These are phyloP conservation scores for Scheffersomyces segobiensis DNA, from an alignment of 1,139 yeast species.

Conservation along the genomic window DNA sequence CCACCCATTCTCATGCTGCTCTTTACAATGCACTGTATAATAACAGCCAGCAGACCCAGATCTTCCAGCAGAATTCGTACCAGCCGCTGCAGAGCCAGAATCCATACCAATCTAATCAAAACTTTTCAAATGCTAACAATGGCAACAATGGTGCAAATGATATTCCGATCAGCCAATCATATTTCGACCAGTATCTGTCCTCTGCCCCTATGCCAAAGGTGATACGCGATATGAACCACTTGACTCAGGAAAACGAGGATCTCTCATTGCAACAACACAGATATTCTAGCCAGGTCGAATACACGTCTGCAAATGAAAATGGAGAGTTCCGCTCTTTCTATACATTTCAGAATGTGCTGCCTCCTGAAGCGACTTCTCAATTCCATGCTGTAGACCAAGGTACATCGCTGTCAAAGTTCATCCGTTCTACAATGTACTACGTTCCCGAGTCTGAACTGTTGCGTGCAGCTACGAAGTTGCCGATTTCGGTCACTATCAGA, in stretches of 20 bases:
- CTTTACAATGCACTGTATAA: constrained; percentile 5
- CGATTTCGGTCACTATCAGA: constrained; percentile 75
- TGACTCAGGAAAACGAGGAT: constrained; percentile 2
- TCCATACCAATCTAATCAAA: not conserved
- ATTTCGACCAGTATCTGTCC: constrained; percentile 2
- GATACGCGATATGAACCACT: not conserved
- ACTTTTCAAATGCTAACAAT: not conserved
- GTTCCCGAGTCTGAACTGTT: constrained; percentile 77
- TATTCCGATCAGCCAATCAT: not conserved
- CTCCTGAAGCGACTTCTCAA: constrained; percentile 81
- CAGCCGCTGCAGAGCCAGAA: not conserved
- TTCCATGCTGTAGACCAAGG: constrained; percentile 79
- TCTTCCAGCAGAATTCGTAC: not conserved
- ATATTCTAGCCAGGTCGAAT: constrained; percentile 51
- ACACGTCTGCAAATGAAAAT: constrained; percentile 28
- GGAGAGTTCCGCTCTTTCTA: constrained; percentile 48
- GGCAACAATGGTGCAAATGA: not conserved
- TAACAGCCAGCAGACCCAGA: constrained; percentile 4
- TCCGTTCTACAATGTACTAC: constrained; percentile 79
- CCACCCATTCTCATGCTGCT: constrained; percentile 5
- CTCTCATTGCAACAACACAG: constrained; percentile 61
- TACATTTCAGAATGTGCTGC: constrained; percentile 73
- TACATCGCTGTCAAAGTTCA: constrained; percentile 75
- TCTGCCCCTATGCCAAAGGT: not conserved
- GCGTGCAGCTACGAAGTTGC: constrained; percentile 71